phyloP scores from a whole-genome alignment of 495 filamentous ascomycete genomes.

The Recurvomyces mirabilis region DNA sequence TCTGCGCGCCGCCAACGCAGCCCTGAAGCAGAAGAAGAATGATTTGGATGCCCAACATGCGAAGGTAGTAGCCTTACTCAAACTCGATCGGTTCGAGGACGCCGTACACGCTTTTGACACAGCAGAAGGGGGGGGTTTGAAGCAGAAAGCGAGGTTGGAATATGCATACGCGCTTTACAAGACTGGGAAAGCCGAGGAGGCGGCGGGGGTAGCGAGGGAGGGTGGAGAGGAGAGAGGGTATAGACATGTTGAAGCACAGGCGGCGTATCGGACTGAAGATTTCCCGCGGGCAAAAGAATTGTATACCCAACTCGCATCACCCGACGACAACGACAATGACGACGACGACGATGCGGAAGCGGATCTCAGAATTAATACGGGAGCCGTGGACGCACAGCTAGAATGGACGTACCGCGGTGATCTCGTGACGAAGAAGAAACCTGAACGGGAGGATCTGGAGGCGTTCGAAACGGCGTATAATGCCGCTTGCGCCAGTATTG shows the following conservation, averaged over 20 bases:
- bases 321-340: slow-evolving; percentile 46
- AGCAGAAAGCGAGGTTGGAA: slow-evolving; percentile 58
- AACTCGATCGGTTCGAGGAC: slow-evolving; percentile 89
- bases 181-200: slow-evolving; percentile 59
- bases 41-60: slow-evolving; percentile 62
- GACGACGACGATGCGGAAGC: slow-evolving; percentile 53
- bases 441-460: slow-evolving; percentile 55
- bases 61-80: slow-evolving; percentile 75
- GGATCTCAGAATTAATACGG: slow-evolving; percentile 75
- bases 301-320: slow-evolving; percentile 51
- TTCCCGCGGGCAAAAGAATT: slow-evolving; percentile 60
- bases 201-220: slow-evolving; percentile 45
- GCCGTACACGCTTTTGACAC: slow-evolving; percentile 66
- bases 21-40: slow-evolving; percentile 49
- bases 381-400: slow-evolving; percentile 74
- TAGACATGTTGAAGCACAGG: slow-evolving; percentile 79
- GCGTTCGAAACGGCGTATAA: slow-evolving; percentile 92
- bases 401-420: slow-evolving; percentile 61
- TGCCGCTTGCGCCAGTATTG: slow-evolving; percentile 75
- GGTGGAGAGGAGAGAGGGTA: slow-evolving; percentile 48
- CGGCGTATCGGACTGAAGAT: slow-evolving; percentile 72
- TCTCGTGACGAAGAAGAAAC: slow-evolving; percentile 43
- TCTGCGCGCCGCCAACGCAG: slow-evolving; percentile 57
- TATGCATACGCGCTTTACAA: slow-evolving; percentile 91
- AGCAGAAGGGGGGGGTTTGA: slow-evolving; percentile 55